phyloP scores from a whole-genome alignment of 23 red algal genomes.

The Gracilaria gracilis region DNA sequence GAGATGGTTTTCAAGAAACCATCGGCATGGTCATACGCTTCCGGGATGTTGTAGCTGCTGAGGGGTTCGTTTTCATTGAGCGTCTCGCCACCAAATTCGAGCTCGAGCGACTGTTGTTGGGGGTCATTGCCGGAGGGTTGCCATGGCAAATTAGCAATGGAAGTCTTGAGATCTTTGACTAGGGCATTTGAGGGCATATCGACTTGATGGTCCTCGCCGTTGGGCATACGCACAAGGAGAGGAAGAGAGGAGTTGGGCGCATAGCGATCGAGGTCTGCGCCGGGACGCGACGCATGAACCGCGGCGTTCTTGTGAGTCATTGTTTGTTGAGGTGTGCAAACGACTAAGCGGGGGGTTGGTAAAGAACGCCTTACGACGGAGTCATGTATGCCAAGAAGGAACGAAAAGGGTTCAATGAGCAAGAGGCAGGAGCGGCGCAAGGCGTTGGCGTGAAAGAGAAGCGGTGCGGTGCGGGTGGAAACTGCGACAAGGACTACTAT shows the following conservation, averaged over 20 bases:
- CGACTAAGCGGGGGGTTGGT: neutral
- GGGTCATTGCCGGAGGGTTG: constrained; percentile 7
- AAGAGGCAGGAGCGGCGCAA: neutral
- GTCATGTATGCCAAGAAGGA: neutral
- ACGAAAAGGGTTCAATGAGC: neutral
- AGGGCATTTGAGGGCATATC: constrained; percentile 60
- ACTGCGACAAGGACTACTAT: too few relatives aligned
- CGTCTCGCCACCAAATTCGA: constrained; percentile 59
- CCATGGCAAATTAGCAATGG: constrained; percentile 41
- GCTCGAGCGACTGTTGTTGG: constrained; percentile 37
- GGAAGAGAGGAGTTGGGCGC: constrained; percentile 49
- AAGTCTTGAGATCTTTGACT: constrained; percentile 59
- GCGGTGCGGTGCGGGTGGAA: too few relatives aligned
- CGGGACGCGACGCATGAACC: neutral
- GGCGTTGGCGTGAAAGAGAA: neutral
- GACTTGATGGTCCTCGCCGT: constrained; percentile 62
- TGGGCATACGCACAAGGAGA: constrained; percentile 63
- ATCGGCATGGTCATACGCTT: constrained; percentile 72
- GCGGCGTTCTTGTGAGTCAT: constrained; percentile 6
- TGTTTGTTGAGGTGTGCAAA: neutral
- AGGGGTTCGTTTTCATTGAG: constrained; percentile 47
- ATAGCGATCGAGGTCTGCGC: constrained; percentile 27
- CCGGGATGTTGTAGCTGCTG: constrained; percentile 72
- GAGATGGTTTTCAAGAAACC: constrained; percentile 66
- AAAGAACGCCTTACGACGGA: neutral